A percentile compares a stretch with the other conserved stretches of the same genome.
Conservation (phyloP, 441 rosid genomes). For the Populus hybrid region DNA sequence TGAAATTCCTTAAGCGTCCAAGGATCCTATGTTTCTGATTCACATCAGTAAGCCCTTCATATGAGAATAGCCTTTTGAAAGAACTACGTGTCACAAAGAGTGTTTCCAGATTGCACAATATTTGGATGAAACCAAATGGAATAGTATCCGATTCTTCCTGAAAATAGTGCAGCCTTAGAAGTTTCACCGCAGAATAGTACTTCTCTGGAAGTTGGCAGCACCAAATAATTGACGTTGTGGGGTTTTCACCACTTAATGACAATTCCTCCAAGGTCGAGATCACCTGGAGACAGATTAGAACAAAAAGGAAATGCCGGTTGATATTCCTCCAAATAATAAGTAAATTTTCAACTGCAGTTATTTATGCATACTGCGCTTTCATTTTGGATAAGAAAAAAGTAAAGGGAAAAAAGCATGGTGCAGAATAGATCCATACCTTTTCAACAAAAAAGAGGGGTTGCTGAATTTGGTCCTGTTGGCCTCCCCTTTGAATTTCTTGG, state of each 20-base stretch:
- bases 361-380: neutral
- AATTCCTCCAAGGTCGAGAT: conserved; percentile 16
- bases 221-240: neutral
- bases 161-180: neutral
- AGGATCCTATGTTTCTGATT: neutral
- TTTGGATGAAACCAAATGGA: neutral
- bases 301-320: neutral
- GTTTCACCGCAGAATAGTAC: neutral
- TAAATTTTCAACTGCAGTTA: neutral
- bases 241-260: conserved; percentile 6
- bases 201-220: neutral
- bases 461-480: neutral
- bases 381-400: neutral
- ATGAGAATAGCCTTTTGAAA: conserved; percentile 7
- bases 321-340: neutral
- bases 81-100: neutral
- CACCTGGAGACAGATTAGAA: conserved; percentile 9
- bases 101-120: conserved; percentile 9
- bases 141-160: neutral
- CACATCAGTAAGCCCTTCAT: neutral
- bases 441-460: neutral
- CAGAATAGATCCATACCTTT: neutral
- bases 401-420: neutral
- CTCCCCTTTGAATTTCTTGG: neutral
- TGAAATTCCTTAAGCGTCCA: neutral